A percentile compares a stretch with the other conserved stretches of the same genome.
Conservation (phyloP, 2,329 filamentous ascomycete species). For the Ascochyta rabiei region DNA sequence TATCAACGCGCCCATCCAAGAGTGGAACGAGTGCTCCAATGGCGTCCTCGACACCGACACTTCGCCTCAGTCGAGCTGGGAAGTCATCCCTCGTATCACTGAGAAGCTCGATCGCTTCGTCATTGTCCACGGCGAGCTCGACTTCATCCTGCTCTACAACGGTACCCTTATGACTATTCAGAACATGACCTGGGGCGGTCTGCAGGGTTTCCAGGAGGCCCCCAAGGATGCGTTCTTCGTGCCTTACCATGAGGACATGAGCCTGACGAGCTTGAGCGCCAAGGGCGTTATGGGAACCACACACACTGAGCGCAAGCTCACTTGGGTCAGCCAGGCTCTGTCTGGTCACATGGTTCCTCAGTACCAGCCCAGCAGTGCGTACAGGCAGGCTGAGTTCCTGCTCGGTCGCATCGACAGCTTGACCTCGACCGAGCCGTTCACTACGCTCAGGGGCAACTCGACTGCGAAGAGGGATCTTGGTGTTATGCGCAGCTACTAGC, state of each 20-base stretch:
- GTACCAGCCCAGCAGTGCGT: constrained; percentile 71
- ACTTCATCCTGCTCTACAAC: constrained; percentile 71
- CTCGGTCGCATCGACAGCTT: constrained; percentile 71
- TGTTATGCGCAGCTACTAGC: constrained; percentile 11
- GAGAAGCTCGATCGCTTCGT: constrained; percentile 73
- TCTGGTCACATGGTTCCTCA: constrained; percentile 72
- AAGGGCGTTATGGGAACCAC: constrained; percentile 72
- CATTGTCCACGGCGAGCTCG: constrained; percentile 73
- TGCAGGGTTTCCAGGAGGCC: constrained; percentile 68
- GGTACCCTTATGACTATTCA: constrained; percentile 75
- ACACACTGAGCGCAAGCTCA: constrained; percentile 77
- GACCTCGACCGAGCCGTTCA: constrained; percentile 42
- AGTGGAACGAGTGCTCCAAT: constrained; percentile 64
- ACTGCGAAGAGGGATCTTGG: constrained; percentile 20
- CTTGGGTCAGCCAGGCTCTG: constrained; percentile 68
- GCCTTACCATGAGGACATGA: constrained; percentile 63
- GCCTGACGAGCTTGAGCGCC: constrained; percentile 59
- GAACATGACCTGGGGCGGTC: constrained; percentile 80
- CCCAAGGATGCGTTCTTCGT: constrained; percentile 72
- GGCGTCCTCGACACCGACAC: constrained; percentile 59
- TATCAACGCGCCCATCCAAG: constrained; percentile 65
- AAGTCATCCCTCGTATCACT: constrained; percentile 71
- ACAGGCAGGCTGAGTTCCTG: constrained; percentile 76
- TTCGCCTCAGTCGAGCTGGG: constrained; percentile 61
- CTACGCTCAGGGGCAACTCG: constrained; percentile 28